Evolutionary conservation across 768 basidiomycete species (phyloP), one percentile per base, ranked within the genome.

Genomic region (Leucogyrophana mollusca): DNA sequence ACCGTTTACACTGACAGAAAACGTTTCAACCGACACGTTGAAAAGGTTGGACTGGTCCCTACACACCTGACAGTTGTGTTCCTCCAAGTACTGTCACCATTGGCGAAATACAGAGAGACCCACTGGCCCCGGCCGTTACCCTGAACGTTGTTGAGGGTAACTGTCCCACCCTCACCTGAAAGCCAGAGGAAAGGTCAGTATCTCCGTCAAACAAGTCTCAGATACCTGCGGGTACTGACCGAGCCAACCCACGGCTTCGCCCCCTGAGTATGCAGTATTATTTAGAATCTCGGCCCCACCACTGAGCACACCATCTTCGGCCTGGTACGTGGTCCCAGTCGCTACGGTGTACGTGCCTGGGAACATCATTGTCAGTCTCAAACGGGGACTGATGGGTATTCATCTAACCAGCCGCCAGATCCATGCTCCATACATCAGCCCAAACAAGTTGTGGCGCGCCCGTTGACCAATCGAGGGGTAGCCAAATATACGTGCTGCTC

Each of bases 91-190:
- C 76, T 77, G 50, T 9, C 41, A 23, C 77, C 79, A 55, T 83
- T 83, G 4, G 80, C 78, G 56, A 74, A 80, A 57, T 81, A 80
- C 21, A 82, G 59, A 6, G 79, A 67, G n/a, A 83, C 73, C 82
- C 81, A 83, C 55, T 83, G 81, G 4, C 66, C 66, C 9, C 56
- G 55, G 4, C 80, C 81, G 34, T 65, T 73, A 9, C 82, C 79
- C 55, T 79, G 74, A 9, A 83, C 73, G 46, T 74, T 73, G 49
- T 73, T 79, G 40, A 82, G 71, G 0, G 79, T 78, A 18, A 84
- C 63, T 7, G 74, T 73, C 4, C 82, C 82, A 18, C 79, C 80
- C 38, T 80, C 73, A 14, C 80, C 80, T 79, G 49, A 20, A 13
- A 25, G n/a, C n/a, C n/a, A 23, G 2, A 22, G 6, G 20, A 9